Percentiles rank a stretch among this genome's conserved stretches.
These are phyloP conservation scores for Parsonsia alboflavescens DNA, from an alignment of 257 asterid species.

Conservation along the genomic window DNA sequence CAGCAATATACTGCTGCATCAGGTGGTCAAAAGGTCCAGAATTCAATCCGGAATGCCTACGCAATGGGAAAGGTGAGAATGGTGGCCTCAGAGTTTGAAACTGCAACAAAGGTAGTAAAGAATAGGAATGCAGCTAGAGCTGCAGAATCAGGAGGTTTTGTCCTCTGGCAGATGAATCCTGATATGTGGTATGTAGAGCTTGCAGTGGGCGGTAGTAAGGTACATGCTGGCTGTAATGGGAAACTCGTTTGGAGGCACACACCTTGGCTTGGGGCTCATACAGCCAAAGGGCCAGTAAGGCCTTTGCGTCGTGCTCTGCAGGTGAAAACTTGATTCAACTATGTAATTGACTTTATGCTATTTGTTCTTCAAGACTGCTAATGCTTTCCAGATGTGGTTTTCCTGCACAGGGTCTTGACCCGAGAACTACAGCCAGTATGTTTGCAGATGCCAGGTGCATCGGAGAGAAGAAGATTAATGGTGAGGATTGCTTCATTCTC, in stretches of 20 bases:
- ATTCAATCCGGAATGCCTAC: constrained; percentile 63
- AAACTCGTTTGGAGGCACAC: constrained; percentile 96
- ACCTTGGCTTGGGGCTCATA: constrained; percentile 95
- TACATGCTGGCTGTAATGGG: constrained; percentile 94
- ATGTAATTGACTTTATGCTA: not conserved
- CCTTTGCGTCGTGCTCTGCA: constrained; percentile 92
- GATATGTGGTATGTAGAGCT: constrained; percentile 96
- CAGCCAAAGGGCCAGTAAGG: constrained; percentile 87
- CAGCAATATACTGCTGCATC: constrained; percentile 90
- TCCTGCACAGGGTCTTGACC: constrained; percentile 79
- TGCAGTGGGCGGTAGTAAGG: constrained; percentile 89
- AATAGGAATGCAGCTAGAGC: constrained; percentile 57
- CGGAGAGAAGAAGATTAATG: constrained; percentile 84
- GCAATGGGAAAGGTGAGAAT: constrained; percentile 90
- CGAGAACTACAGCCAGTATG: constrained; percentile 80
- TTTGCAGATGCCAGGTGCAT: constrained; percentile 78
- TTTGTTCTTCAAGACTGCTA: not conserved
- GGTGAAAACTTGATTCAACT: constrained; percentile 30
- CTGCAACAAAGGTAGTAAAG: constrained; percentile 82
- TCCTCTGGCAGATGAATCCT: constrained; percentile 91
- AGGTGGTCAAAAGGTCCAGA: constrained; percentile 73
- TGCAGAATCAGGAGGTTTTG: constrained; percentile 85
- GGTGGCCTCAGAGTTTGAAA: constrained; percentile 87
- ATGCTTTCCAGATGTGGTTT: not conserved
- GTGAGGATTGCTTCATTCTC: constrained; percentile 90